A percentile compares a stretch with the other conserved stretches of the same genome.
phyloP scores from a whole-genome alignment of 1,284 basidiomycete species.

The Ceratobasidium sp. region DNA sequence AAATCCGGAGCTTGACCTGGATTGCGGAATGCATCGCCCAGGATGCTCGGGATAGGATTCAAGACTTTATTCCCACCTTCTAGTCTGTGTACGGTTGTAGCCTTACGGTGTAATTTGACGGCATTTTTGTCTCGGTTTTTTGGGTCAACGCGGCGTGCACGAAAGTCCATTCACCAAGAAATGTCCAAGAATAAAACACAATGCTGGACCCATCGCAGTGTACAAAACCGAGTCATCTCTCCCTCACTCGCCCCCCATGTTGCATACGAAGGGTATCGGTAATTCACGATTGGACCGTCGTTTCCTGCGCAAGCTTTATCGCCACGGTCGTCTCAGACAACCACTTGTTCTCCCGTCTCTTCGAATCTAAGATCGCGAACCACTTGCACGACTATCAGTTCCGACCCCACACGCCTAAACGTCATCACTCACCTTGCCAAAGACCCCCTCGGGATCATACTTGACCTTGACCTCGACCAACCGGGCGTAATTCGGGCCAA shows the following conservation, averaged over 20 bases:
- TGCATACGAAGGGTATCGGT: too few relatives aligned
- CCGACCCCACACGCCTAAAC: neutral
- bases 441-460: constrained; percentile 44
- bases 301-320: neutral
- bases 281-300: neutral
- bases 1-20: constrained; percentile 97
- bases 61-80: constrained; percentile 92
- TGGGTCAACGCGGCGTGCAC: too few relatives aligned
- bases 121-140: too few relatives aligned
- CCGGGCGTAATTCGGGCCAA: constrained; percentile 42
- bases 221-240: neutral
- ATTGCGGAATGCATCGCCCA: constrained; percentile 98
- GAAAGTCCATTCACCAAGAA: too few relatives aligned
- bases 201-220: too few relatives aligned
- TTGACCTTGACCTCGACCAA: constrained; percentile 41
- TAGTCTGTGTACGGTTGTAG: constrained; percentile 54
- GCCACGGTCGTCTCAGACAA: neutral
- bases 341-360: neutral
- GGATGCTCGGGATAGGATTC: constrained; percentile 92
- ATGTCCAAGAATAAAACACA: too few relatives aligned
- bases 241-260: neutral
- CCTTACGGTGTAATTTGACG: too few relatives aligned
- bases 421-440: constrained; percentile 13
- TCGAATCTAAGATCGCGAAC: constrained; percentile 23
- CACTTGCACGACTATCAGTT: constrained; percentile 3